phyloP scores from a whole-genome alignment of 2,329 filamentous ascomycete species.

The Samsoniella hepiali region DNA sequence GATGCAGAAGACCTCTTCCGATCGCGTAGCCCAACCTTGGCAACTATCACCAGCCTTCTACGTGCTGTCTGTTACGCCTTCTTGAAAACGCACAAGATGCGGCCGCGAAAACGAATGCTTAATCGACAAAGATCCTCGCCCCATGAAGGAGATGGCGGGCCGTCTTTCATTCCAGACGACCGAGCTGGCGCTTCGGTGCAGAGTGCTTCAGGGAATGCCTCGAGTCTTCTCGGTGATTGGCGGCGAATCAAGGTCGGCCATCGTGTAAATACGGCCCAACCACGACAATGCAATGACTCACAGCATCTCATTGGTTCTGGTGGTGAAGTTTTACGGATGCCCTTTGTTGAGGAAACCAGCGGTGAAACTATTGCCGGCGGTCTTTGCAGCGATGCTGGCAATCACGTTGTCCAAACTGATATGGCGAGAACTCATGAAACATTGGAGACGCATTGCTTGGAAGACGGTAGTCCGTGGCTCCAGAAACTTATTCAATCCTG shows the following conservation, averaged over 20 bases:
- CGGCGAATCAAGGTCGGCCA: slow-evolving; percentile 34
- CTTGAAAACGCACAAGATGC: slow-evolving; percentile 68
- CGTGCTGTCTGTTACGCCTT: slow-evolving; percentile 70
- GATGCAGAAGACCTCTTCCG: slow-evolving; percentile 32
- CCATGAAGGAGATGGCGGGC: background rate
- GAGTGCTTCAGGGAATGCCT: slow-evolving; percentile 6
- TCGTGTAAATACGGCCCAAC: background rate
- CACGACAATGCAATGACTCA: slow-evolving; percentile 11
- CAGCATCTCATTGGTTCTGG: slow-evolving; percentile 36
- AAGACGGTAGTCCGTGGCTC: slow-evolving; percentile 51
- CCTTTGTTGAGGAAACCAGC: slow-evolving; percentile 38
- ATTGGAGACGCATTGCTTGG: slow-evolving; percentile 15
- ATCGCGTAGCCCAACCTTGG: slow-evolving; percentile 37
- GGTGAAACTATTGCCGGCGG: background rate
- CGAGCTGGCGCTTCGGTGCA: background rate
- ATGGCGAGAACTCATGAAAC: too few relatives aligned
- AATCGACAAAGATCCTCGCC: slow-evolving; percentile 11
- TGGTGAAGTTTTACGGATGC: slow-evolving; percentile 42
- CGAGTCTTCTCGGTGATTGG: slow-evolving; percentile 37
- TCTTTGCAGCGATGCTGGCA: background rate
- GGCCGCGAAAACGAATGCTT: slow-evolving; percentile 42
- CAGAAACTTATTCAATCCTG: slow-evolving; percentile 59
- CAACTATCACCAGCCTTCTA: slow-evolving; percentile 56
- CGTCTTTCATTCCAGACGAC: background rate
- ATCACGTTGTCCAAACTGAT: background rate